Conservation (phyloP, 306 rosid species). For the Trichosanthes cucumerina region DNA sequence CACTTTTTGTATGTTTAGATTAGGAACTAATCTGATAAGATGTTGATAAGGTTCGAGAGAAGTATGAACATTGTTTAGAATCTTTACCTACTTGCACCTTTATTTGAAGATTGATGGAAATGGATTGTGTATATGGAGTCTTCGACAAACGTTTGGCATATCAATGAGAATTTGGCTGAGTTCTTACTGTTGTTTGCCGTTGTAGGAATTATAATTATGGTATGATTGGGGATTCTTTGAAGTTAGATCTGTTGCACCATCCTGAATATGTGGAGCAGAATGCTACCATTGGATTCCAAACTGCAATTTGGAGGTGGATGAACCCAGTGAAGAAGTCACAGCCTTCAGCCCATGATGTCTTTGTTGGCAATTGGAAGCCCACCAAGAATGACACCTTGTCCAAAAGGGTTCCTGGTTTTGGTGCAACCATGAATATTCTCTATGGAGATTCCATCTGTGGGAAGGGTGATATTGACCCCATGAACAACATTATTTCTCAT, state of each 20-base stretch:
- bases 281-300: slow-evolving; percentile 87
- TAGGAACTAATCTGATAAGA: neutral
- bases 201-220: slow-evolving; percentile 92
- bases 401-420: slow-evolving; percentile 76
- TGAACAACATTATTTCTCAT: slow-evolving; percentile 76
- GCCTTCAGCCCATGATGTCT: slow-evolving; percentile 77
- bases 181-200: slow-evolving; percentile 12
- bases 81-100: neutral
- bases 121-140: neutral
- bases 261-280: slow-evolving; percentile 96
- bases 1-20: neutral
- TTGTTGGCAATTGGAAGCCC: slow-evolving; percentile 93
- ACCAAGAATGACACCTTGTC: slow-evolving; percentile 70
- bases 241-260: slow-evolving; percentile 56
- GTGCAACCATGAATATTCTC: slow-evolving; percentile 83
- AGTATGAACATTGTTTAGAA: neutral
- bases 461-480: slow-evolving; percentile 62
- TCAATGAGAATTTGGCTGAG: neutral
- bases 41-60: neutral
- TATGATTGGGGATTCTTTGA: slow-evolving; percentile 56
- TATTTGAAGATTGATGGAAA: neutral
- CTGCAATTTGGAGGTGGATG: slow-evolving; percentile 93
- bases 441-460: slow-evolving; percentile 74
- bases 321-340: slow-evolving; percentile 59
- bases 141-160: neutral